Evolutionary conservation across 768 basidiomycete species (phyloP).

Genomic region (Termitomyces sp.): DNA sequence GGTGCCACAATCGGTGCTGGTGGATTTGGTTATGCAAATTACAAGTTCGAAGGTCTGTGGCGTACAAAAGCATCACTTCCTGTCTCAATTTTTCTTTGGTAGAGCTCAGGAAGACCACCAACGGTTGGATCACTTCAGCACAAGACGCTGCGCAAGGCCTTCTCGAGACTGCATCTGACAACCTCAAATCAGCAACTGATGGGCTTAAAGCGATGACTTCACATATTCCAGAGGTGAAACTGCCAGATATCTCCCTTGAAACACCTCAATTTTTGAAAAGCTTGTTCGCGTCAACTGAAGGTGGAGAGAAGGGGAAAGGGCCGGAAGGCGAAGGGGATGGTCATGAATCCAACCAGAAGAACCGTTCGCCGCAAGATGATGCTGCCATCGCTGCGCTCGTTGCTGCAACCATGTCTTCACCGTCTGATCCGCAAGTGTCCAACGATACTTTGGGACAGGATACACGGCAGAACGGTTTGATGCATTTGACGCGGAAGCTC

Average conservation of each 20-base stretch:
- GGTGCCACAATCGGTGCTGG: conserved; percentile 89
- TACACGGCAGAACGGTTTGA: conserved; percentile 70
- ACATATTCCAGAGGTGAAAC: conserved; percentile 54
- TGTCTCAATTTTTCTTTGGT: background rate
- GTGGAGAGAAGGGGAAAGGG: conserved; percentile 24
- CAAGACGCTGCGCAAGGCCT: conserved; percentile 68
- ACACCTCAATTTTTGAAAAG: conserved; percentile 68
- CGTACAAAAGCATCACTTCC: background rate
- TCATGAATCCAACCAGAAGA: conserved; percentile 28
- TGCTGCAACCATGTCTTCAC: conserved; percentile 74
- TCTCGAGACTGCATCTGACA: conserved; percentile 62
- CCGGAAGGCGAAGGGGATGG: conserved; percentile 25
- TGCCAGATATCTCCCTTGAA: conserved; percentile 39
- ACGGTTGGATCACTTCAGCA: conserved; percentile 57
- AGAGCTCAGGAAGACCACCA: conserved; percentile 72
- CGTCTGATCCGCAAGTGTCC: conserved; percentile 50
- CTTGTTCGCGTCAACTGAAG: conserved; percentile 33
- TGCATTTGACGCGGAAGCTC: conserved; percentile 90
- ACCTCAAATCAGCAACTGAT: conserved; percentile 69
- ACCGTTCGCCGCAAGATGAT: conserved; percentile 49
- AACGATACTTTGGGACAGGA: conserved; percentile 32
- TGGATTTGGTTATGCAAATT: conserved; percentile 90
- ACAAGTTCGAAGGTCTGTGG: conserved; percentile 86
- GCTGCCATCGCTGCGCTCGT: conserved; percentile 69
- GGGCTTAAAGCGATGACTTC: conserved; percentile 54